A percentile compares a stretch with the other conserved stretches of the same genome.
Evolutionary conservation across 2,329 filamentous ascomycete genomes (phyloP).

Genomic region (Cercospora berteroae): DNA sequence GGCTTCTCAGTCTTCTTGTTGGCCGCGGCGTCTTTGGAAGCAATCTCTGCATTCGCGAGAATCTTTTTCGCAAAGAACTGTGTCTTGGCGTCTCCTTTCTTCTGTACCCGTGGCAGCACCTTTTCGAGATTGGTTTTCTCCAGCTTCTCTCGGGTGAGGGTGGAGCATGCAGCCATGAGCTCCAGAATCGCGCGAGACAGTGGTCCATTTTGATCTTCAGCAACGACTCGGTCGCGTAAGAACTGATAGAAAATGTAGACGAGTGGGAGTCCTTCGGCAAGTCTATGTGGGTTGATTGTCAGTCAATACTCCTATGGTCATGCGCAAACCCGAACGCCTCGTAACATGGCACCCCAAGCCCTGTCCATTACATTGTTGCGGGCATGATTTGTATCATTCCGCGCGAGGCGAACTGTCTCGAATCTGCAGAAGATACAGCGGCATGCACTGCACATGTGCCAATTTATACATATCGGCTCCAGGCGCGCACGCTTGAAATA

Average conservation of each 20-base stretch:
- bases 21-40: conserved; percentile 27
- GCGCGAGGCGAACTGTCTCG: not conserved
- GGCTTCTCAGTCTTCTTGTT: conserved; percentile 40
- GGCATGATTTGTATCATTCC: not conserved
- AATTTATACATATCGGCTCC: not conserved
- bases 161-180: conserved; percentile 62
- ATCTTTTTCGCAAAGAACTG: conserved; percentile 62
- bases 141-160: conserved; percentile 58
- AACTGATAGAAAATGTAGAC: conserved; percentile 51
- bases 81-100: conserved; percentile 63
- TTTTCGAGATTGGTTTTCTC: conserved; percentile 66
- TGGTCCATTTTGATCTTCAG: conserved; percentile 46
- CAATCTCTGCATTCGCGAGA: conserved; percentile 38
- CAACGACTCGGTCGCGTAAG: conserved; percentile 48
- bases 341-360: not conserved
- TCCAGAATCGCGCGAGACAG: conserved; percentile 47
- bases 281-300: conserved; percentile 16
- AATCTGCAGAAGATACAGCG: not conserved
- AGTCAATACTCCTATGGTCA: conserved; percentile 5
- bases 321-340: not conserved
- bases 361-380: not conserved
- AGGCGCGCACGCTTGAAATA: not conserved
- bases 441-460: not conserved
- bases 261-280: conserved; percentile 39
- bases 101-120: conserved; percentile 62